These are phyloP conservation scores for Stropharia rugosoannulata DNA, from an alignment of 768 basidiomycete species.

Conservation along the genomic window DNA sequence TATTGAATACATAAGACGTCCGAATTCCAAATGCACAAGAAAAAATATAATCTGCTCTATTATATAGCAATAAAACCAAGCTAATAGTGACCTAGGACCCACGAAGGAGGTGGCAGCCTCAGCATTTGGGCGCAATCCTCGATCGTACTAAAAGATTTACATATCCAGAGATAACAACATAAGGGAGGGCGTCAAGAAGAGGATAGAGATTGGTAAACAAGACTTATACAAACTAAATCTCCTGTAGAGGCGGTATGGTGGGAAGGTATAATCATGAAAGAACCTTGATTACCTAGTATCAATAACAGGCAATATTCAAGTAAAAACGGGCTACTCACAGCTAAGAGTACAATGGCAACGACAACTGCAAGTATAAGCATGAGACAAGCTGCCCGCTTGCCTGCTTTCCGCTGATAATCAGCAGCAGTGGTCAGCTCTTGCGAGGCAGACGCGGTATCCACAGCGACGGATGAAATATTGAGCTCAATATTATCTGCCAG, in stretches of 20 bases:
- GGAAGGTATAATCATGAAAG: slow-evolving; percentile 13
- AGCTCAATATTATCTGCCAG: slow-evolving; percentile 88
- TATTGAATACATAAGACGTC: no score
- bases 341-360: slow-evolving; percentile 83
- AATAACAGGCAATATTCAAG: background rate
- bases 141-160: background rate
- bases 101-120: background rate
- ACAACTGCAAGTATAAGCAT: slow-evolving; percentile 88
- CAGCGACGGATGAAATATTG: slow-evolving; percentile 85
- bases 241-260: background rate
- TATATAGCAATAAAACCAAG: no score
- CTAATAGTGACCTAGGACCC: no score
- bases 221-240: background rate
- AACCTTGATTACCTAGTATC: slow-evolving; percentile 5
- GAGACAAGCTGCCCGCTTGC: slow-evolving; percentile 85
- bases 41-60: no score
- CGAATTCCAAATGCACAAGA: no score
- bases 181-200: background rate
- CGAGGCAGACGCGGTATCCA: slow-evolving; percentile 79
- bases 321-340: slow-evolving; percentile 56
- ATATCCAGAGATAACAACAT: background rate
- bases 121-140: background rate
- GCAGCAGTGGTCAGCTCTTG: slow-evolving; percentile 87
- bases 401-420: slow-evolving; percentile 94
- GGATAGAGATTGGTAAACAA: background rate